Conservation (phyloP, 108 stramenopile species). For the Nannochloropsis gaditana region DNA sequence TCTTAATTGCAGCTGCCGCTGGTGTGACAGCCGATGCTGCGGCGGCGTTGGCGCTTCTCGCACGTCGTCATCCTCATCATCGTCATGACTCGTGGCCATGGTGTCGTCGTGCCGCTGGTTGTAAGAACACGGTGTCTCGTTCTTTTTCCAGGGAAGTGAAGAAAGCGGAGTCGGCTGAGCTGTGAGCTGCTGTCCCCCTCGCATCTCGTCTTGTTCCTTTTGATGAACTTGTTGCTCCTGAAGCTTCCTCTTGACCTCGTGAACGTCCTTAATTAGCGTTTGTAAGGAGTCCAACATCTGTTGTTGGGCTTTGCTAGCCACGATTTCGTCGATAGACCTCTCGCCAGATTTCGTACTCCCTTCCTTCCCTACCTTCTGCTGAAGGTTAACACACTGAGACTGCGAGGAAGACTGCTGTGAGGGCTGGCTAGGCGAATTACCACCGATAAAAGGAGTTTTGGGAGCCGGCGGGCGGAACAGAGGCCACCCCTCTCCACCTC, state of each 20-base stretch:
- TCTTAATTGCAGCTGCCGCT: no score
- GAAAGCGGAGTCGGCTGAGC: no score
- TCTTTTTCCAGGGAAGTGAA: no score
- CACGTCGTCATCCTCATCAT: no score
- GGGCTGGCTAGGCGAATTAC: background rate
- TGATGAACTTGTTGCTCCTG: background rate
- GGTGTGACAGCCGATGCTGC: no score
- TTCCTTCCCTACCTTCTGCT: background rate
- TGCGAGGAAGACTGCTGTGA: background rate
- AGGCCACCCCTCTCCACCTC: no score
- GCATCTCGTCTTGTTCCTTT: background rate
- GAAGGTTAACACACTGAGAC: background rate
- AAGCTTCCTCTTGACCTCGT: background rate
- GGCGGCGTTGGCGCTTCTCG: no score
- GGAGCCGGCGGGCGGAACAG: background rate
- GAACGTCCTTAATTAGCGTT: background rate
- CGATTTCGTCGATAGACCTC: background rate
- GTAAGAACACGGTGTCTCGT: no score
- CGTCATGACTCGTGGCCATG: no score
- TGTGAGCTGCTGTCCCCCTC: no score
- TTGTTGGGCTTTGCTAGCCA: background rate
- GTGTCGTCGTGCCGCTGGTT: no score
- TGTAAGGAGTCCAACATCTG: background rate
- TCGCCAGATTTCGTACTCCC: background rate
- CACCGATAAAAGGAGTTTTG: background rate